These are phyloP conservation scores for Fusarium coffeatum DNA, from an alignment of 2,329 filamentous ascomycete species.

Conservation along the genomic window DNA sequence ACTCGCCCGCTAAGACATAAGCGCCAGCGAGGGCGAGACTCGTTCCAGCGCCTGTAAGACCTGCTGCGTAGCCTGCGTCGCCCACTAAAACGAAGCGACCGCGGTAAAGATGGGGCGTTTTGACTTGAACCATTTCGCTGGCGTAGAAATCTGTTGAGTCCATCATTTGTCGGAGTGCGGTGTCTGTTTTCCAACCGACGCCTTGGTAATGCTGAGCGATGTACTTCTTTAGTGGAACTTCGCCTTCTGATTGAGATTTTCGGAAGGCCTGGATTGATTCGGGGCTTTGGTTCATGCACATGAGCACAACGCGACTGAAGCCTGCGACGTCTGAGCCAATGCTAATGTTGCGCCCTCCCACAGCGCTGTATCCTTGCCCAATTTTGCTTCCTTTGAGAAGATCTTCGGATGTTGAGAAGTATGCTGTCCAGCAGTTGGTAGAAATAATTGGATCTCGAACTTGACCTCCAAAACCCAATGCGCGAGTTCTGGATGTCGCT, in stretches of 20 bases:
- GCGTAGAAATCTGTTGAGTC: slow-evolving; percentile 59
- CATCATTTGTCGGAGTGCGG: slow-evolving; percentile 52
- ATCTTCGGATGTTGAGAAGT: slow-evolving; percentile 55
- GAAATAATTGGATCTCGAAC: slow-evolving; percentile 6
- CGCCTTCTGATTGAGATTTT: slow-evolving; percentile 50
- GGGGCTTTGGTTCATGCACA: slow-evolving; percentile 50
- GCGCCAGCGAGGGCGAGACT: slow-evolving; percentile 58
- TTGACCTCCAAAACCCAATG: slow-evolving; percentile 5
- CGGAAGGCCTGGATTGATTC: slow-evolving; percentile 52
- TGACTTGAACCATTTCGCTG: slow-evolving; percentile 58
- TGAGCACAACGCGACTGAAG: slow-evolving; percentile 49
- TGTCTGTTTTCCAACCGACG: slow-evolving; percentile 58
- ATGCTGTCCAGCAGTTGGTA: slow-evolving; percentile 55
- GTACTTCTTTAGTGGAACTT: slow-evolving; percentile 49
- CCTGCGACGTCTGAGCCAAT: slow-evolving; percentile 51
- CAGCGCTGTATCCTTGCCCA: slow-evolving; percentile 52
- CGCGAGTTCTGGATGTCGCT: slow-evolving; percentile 14
- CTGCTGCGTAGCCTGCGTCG: slow-evolving; percentile 62
- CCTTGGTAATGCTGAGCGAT: slow-evolving; percentile 55
- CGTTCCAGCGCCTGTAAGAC: slow-evolving; percentile 61
- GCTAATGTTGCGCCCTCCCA: slow-evolving; percentile 53
- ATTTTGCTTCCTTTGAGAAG: slow-evolving; percentile 53
- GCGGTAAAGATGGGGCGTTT: slow-evolving; percentile 51
- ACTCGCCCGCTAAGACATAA: slow-evolving; percentile 64
- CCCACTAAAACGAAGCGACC: slow-evolving; percentile 62